Percentiles rank a stretch among this genome's conserved stretches.
phyloP scores from a whole-genome alignment of 164 flowering plant species.

The Vitis cinerea region DNA sequence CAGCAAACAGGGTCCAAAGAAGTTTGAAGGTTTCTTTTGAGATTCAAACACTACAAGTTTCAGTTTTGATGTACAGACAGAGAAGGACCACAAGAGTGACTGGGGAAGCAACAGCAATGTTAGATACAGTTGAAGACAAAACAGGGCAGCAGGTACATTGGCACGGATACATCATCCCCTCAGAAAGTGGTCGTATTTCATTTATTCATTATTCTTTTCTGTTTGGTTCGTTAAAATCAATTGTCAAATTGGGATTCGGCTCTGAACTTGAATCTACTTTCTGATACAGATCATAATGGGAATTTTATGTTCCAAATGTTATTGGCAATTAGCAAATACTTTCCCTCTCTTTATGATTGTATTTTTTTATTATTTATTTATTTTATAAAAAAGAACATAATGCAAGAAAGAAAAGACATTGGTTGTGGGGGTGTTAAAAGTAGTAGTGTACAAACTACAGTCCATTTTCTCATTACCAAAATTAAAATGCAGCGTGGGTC shows the following conservation, averaged over 20 bases:
- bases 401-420: no score
- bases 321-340: no score
- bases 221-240: background rate
- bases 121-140: slow-evolving; percentile 5
- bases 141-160: background rate
- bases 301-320: background rate
- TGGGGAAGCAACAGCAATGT: slow-evolving; percentile 5
- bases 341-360: no score
- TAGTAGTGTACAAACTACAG: no score
- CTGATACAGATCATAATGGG: slow-evolving; percentile 2
- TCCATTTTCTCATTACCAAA: no score
- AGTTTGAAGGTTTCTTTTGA: background rate
- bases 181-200: slow-evolving; percentile 10
- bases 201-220: slow-evolving; percentile 22
- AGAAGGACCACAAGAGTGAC: background rate
- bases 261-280: slow-evolving; percentile 4
- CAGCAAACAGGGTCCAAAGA: background rate
- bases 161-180: slow-evolving; percentile 1
- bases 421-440: no score
- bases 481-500: no score
- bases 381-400: no score
- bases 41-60: background rate
- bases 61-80: slow-evolving; percentile 1
- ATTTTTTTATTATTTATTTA: no score
- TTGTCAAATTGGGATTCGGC: background rate